These are phyloP conservation scores for Parsonsia alboflavescens DNA, from an alignment of 257 asterid genomes.

Conservation along the genomic window DNA sequence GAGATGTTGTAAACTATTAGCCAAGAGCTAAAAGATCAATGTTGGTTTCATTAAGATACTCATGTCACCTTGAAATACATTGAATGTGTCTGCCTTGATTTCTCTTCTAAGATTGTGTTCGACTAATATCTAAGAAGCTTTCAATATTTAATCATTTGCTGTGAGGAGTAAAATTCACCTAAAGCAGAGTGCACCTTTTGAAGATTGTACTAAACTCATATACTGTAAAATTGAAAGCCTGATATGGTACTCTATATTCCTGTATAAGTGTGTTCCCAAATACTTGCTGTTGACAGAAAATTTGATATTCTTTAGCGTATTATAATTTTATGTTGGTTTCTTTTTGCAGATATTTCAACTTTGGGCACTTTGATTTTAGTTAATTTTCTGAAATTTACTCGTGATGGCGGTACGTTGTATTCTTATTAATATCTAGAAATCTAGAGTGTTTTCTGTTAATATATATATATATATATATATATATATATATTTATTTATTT, in stretches of 20 bases:
- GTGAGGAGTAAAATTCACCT: not conserved
- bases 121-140: not conserved
- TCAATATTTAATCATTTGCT: not conserved
- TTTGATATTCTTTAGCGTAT: not conserved
- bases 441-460: not conserved
- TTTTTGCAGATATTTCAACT: slow-evolving; percentile 8
- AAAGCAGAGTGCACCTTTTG: not conserved
- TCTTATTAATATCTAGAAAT: not conserved
- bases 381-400: not conserved
- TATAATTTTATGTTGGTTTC: not conserved
- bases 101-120: not conserved
- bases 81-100: not conserved
- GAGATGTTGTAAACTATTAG: not conserved
- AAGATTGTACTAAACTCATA: not conserved
- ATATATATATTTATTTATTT: too few relatives aligned
- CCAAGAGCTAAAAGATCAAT: not conserved
- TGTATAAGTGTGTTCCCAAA: not conserved
- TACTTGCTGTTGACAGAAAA: not conserved
- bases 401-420: slow-evolving; percentile 17
- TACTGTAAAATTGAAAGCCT: too few relatives aligned
- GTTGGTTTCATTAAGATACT: not conserved
- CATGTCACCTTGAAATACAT: not conserved
- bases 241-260: too few relatives aligned
- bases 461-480: too few relatives aligned
- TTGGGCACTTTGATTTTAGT: not conserved